Conservation (phyloP, 2,329 filamentous ascomycete genomes). For the Fusarium sp. region DNA sequence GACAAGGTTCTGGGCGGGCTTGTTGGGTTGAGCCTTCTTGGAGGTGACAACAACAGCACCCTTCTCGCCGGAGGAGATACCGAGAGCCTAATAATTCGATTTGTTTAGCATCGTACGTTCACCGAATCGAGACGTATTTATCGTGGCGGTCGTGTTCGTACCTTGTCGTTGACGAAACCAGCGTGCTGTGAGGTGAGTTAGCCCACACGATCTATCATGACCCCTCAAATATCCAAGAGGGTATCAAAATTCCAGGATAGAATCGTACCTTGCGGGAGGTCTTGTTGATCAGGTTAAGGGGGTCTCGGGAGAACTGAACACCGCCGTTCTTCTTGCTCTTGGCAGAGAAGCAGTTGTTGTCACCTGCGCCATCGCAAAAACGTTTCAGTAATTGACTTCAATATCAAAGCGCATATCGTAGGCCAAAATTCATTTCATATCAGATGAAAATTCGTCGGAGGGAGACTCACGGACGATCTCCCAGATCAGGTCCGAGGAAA, state of each 20-base stretch:
- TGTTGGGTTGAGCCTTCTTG: conserved; percentile 83
- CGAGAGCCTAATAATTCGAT: conserved; percentile 75
- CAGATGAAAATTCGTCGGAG: conserved; percentile 15
- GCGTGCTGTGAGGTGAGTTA: conserved; percentile 74
- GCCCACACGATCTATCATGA: conserved; percentile 35
- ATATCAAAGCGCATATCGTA: conserved; percentile 25
- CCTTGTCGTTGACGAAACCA: conserved; percentile 94
- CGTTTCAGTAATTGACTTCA: conserved; percentile 41
- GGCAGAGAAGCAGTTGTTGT: conserved; percentile 90
- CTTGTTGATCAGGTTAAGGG: conserved; percentile 92
- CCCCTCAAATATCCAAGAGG: conserved; percentile 1
- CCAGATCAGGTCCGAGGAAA: conserved; percentile 94
- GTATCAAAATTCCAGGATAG: not conserved
- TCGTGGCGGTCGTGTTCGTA: conserved; percentile 57
- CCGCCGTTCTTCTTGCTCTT: conserved; percentile 86
- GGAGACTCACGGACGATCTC: conserved; percentile 90
- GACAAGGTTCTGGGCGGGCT: conserved; percentile 76
- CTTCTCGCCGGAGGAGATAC: conserved; percentile 80
- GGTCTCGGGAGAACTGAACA: conserved; percentile 92
- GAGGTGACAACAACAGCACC: conserved; percentile 83
- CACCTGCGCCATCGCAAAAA: conserved; percentile 66
- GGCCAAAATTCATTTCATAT: conserved; percentile 5
- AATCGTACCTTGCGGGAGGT: conserved; percentile 85
- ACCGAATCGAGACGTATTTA: conserved; percentile 24
- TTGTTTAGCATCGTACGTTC: conserved; percentile 40